These are phyloP conservation scores for Coemansia sp. DNA, from an alignment of 192 early-diverging fungal species.

Conservation along the genomic window DNA sequence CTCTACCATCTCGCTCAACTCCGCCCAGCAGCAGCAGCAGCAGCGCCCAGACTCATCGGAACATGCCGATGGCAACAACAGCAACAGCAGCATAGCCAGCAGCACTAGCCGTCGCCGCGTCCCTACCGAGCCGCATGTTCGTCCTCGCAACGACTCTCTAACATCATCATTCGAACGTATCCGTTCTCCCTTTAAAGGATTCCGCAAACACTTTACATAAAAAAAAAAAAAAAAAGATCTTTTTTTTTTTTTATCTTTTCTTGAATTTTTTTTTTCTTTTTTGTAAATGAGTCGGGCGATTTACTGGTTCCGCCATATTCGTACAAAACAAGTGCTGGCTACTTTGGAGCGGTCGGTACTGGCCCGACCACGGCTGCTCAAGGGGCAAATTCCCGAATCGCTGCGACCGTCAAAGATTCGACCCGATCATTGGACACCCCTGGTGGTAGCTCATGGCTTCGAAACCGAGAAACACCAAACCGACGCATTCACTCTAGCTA, in stretches of 20 bases:
- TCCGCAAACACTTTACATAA: slow-evolving; percentile 49
- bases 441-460: slow-evolving; percentile 44
- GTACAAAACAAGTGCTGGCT: slow-evolving; percentile 50
- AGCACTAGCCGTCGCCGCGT: slow-evolving; percentile 11
- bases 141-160: slow-evolving; percentile 49
- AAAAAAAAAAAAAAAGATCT: no score
- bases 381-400: slow-evolving; percentile 32
- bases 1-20: slow-evolving; percentile 31
- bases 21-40: slow-evolving; percentile 1
- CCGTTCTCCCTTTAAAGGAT: slow-evolving; percentile 52
- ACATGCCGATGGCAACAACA: slow-evolving; percentile 6
- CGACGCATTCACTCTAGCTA: slow-evolving; percentile 24
- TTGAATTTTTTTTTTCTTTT: neutral
- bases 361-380: slow-evolving; percentile 13
- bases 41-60: slow-evolving; percentile 4
- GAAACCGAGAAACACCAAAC: slow-evolving; percentile 16
- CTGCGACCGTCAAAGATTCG: slow-evolving; percentile 39
- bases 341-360: slow-evolving; percentile 36
- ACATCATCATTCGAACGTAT: slow-evolving; percentile 51
- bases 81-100: neutral
- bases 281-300: slow-evolving; percentile 37
- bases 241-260: neutral
- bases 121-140: slow-evolving; percentile 19
- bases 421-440: slow-evolving; percentile 51
- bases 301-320: slow-evolving; percentile 52